These are phyloP conservation scores for Cyclotella atomus DNA, from an alignment of 108 stramenopile genomes.

Conservation along the genomic window DNA sequence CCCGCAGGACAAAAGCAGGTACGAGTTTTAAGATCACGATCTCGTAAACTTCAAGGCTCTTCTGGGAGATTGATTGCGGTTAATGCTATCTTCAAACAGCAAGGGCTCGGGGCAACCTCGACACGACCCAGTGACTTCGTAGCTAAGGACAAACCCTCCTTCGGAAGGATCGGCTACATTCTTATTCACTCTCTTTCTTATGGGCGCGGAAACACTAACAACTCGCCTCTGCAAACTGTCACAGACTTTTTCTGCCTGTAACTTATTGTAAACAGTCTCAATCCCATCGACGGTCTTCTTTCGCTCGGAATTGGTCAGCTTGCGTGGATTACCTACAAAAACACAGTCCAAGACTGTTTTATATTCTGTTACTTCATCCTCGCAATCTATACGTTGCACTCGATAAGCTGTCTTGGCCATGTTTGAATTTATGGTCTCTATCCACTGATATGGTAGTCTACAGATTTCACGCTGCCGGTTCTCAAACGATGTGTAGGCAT, in stretches of 20 bases:
- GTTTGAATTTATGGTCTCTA: no score
- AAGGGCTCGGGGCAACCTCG: conserved; percentile 1
- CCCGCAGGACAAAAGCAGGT: neutral
- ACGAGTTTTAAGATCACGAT: neutral
- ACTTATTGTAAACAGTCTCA: neutral
- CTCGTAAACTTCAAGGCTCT: neutral
- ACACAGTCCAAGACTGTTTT: no score
- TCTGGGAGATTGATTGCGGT: neutral
- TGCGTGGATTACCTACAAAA: neutral
- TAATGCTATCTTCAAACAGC: conserved; percentile 11
- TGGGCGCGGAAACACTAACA: neutral
- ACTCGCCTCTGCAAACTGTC: neutral
- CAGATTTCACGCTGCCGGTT: no score
- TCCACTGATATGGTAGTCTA: no score
- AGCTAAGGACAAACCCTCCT: conserved; percentile 1
- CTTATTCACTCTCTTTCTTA: neutral
- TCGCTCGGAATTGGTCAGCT: neutral
- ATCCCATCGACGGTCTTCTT: neutral
- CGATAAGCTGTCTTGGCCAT: no score
- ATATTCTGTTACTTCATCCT: no score
- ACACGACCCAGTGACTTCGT: conserved; percentile 6
- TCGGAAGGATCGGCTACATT: neutral
- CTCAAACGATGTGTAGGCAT: no score
- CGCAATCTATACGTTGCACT: no score
- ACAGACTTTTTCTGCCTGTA: neutral